These are phyloP conservation scores for Metschnikowia baotianmanensis DNA, from an alignment of 805 yeast genomes.

Conservation along the genomic window DNA sequence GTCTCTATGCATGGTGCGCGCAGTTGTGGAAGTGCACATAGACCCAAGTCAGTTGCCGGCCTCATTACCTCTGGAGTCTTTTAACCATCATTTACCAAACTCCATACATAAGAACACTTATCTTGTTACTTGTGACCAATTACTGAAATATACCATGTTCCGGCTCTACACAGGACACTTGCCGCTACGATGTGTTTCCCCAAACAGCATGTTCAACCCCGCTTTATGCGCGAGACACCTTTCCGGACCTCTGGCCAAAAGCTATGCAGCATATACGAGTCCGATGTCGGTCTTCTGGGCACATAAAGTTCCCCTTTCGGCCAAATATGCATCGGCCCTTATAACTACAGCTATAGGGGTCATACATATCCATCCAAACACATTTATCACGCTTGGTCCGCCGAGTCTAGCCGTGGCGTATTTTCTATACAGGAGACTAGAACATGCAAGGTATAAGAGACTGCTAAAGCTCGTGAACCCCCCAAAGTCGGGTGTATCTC, in stretches of 20 bases:
- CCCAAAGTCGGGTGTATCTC: background rate
- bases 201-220: background rate
- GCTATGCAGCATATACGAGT: conserved; percentile 27
- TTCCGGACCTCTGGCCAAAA: conserved; percentile 33
- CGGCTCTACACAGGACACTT: background rate
- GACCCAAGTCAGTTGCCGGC: too few species aligned
- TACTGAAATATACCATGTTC: too few species aligned
- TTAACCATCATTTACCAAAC: too few species aligned
- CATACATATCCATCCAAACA: conserved; percentile 36
- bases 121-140: too few species aligned
- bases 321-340: conserved; percentile 30
- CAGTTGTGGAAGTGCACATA: too few species aligned
- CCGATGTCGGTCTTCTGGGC: conserved; percentile 28
- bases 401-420: conserved; percentile 32
- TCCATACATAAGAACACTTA: too few species aligned
- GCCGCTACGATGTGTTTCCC: background rate
- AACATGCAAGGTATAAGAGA: conserved; percentile 11
- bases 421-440: conserved; percentile 20
- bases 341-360: conserved; percentile 26
- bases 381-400: conserved; percentile 35
- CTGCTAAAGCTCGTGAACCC: conserved; percentile 18
- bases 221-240: conserved; percentile 1
- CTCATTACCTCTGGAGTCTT: too few species aligned
- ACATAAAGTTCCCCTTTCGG: conserved; percentile 23
- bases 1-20: too few species aligned